Evolutionary conservation across 1,284 basidiomycete genomes (phyloP).

Genomic region (Heterobasidion occidentale): DNA sequence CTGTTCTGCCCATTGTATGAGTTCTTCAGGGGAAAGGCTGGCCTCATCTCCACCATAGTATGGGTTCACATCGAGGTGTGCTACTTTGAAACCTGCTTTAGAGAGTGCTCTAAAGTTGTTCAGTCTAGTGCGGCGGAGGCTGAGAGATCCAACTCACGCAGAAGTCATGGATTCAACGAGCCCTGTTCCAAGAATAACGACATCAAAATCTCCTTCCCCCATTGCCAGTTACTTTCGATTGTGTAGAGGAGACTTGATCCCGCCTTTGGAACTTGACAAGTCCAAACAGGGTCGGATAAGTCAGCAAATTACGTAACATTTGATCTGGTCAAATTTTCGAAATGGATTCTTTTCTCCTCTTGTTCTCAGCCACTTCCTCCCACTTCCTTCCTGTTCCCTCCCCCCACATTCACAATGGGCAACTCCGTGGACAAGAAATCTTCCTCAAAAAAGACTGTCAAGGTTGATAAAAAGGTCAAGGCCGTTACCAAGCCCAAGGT

Average conservation of each 20-base stretch:
- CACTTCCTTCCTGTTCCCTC: slow-evolving; percentile 8
- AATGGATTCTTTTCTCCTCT: slow-evolving; percentile 12
- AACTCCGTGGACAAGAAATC: slow-evolving; percentile 37
- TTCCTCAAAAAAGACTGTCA: slow-evolving; percentile 25
- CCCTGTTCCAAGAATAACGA: slow-evolving; percentile 82
- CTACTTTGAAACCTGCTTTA: slow-evolving; percentile 80
- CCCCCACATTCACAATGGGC: slow-evolving; percentile 25
- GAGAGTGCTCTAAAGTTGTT: slow-evolving; percentile 64
- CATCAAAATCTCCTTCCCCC: slow-evolving; percentile 50
- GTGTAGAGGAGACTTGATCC: neutral
- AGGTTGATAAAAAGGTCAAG: slow-evolving; percentile 39
- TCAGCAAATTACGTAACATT: neutral
- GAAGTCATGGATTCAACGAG: slow-evolving; percentile 82
- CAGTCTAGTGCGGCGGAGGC: slow-evolving; percentile 13
- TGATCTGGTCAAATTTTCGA: slow-evolving; percentile 7
- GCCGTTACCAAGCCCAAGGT: slow-evolving; percentile 30
- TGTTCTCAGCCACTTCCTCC: slow-evolving; percentile 6
- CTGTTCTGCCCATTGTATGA: slow-evolving; percentile 58
- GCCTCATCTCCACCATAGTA: slow-evolving; percentile 87
- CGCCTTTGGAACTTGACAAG: neutral
- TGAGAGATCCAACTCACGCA: slow-evolving; percentile 53
- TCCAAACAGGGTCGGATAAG: neutral
- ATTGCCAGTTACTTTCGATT: neutral
- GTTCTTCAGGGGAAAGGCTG: slow-evolving; percentile 75
- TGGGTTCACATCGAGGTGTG: slow-evolving; percentile 79